Evolutionary conservation across 1,284 basidiomycete species (phyloP).

Genomic region (Laetiporus sulphureus): DNA sequence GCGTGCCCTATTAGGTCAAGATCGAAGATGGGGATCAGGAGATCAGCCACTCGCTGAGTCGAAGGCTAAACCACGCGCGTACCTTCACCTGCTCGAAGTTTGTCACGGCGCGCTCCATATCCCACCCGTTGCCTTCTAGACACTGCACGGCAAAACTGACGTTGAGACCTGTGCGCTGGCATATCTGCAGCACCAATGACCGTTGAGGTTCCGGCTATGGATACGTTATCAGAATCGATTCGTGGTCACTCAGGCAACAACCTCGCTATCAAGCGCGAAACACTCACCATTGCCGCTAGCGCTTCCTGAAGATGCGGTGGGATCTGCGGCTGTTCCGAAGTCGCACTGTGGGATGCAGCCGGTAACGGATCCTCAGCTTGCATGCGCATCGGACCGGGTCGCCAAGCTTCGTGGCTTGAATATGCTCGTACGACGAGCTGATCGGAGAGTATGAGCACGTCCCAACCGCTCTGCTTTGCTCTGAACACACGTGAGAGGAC

Average conservation of each 20-base stretch:
- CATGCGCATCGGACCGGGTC: slow-evolving; percentile 61
- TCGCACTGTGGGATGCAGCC: slow-evolving; percentile 16
- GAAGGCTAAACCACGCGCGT: slow-evolving; percentile 19
- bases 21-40: slow-evolving; percentile 15
- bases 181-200: slow-evolving; percentile 58
- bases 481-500: slow-evolving; percentile 32
- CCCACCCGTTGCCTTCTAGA: slow-evolving; percentile 76
- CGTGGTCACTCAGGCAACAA: slow-evolving; percentile 2
- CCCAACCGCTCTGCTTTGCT: slow-evolving; percentile 82
- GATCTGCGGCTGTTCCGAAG: slow-evolving; percentile 24
- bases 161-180: slow-evolving; percentile 69
- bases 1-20: slow-evolving; percentile 15
- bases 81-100: slow-evolving; percentile 86
- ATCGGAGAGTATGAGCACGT: slow-evolving; percentile 86
- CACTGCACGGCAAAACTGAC: slow-evolving; percentile 76
- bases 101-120: slow-evolving; percentile 63
- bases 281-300: slow-evolving; percentile 50
- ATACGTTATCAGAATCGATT: slow-evolving; percentile 6
- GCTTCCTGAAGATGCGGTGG: slow-evolving; percentile 43
- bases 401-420: slow-evolving; percentile 78
- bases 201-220: slow-evolving; percentile 61
- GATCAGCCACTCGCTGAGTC: slow-evolving; percentile 10
- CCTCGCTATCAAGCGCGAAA: slow-evolving; percentile 8
- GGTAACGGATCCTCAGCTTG: slow-evolving; percentile 37
- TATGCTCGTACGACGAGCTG: slow-evolving; percentile 80